Percentiles rank a stretch among this genome's conserved stretches.
Evolutionary conservation across 345 rosid genomes (phyloP).

Genomic region (Brassica cretica): DNA sequence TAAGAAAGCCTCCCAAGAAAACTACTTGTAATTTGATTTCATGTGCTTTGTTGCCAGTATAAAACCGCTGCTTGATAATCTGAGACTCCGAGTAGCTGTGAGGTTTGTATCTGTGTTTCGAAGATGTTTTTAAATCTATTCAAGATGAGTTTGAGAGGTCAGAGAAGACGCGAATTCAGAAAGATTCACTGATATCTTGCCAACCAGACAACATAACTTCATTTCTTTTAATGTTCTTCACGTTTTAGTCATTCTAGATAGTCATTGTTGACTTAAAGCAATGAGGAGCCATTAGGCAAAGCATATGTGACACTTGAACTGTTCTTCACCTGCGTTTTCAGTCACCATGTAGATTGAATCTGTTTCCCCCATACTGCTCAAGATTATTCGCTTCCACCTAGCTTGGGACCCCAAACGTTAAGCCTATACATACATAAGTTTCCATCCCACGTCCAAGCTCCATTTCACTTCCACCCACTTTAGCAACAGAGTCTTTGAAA

Average conservation of each 20-base stretch:
- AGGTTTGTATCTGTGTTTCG: constrained; percentile 77
- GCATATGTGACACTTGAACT: too few relatives aligned
- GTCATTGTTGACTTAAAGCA: not conserved
- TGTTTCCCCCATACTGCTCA: too few relatives aligned
- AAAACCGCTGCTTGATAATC: constrained; percentile 64
- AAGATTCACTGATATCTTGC: constrained; percentile 45
- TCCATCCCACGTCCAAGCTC: too few relatives aligned
- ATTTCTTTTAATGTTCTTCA: not conserved
- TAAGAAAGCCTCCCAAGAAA: constrained; percentile 72
- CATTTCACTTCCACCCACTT: too few relatives aligned
- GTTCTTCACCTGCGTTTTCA: too few relatives aligned
- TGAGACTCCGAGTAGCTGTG: constrained; percentile 73
- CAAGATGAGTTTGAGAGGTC: constrained; percentile 77
- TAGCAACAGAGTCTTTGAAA: too few relatives aligned
- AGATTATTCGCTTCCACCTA: too few relatives aligned
- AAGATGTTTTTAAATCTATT: constrained; percentile 64
- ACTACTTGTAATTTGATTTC: constrained; percentile 69
- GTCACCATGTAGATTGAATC: too few relatives aligned
- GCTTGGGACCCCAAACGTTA: too few relatives aligned
- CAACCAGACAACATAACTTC: constrained; percentile 35
- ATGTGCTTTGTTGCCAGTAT: constrained; percentile 48
- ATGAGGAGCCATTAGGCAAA: too few relatives aligned
- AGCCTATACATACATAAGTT: too few relatives aligned
- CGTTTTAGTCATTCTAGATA: constrained; percentile 9
- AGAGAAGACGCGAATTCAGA: constrained; percentile 53